These are phyloP conservation scores for Colletotrichum sp. DNA, from an alignment of 2,329 filamentous ascomycete species.

Conservation along the genomic window DNA sequence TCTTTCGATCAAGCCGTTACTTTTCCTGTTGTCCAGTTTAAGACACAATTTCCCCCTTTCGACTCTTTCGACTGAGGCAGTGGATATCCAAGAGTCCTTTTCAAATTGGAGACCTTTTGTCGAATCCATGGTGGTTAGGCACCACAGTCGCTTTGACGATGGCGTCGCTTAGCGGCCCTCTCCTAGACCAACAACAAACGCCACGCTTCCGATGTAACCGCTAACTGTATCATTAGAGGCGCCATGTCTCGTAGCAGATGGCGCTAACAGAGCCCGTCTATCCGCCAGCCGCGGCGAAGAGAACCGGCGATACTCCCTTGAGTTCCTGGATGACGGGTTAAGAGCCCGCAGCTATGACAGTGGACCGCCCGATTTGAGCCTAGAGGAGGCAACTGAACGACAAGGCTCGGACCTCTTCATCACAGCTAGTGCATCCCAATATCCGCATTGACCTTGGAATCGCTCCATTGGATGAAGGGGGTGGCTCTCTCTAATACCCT, in stretches of 20 bases:
- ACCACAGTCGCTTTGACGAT: constrained; percentile 9
- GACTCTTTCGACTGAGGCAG: background rate
- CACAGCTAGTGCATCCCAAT: constrained; percentile 17
- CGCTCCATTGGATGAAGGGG: background rate
- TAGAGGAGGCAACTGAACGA: constrained; percentile 7
- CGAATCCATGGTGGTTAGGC: background rate
- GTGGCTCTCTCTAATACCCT: constrained; percentile 16
- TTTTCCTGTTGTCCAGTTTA: background rate
- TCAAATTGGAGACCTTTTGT: background rate
- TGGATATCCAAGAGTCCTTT: background rate
- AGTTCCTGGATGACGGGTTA: background rate
- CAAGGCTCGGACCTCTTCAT: constrained; percentile 16
- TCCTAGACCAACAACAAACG: background rate
- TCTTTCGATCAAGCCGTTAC: background rate
- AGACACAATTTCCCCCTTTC: background rate
- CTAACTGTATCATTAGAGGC: constrained; percentile 5
- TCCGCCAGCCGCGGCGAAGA: background rate
- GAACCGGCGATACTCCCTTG: background rate
- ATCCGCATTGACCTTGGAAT: constrained; percentile 14
- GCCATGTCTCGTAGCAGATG: constrained; percentile 1
- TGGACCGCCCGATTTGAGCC: background rate
- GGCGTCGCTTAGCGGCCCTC: constrained; percentile 3
- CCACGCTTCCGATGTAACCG: constrained; percentile 1
- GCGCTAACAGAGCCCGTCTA: background rate
- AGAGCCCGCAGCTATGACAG: background rate